Conservation (phyloP, 1,284 basidiomycete genomes). For the Heterobasidion annosum region DNA sequence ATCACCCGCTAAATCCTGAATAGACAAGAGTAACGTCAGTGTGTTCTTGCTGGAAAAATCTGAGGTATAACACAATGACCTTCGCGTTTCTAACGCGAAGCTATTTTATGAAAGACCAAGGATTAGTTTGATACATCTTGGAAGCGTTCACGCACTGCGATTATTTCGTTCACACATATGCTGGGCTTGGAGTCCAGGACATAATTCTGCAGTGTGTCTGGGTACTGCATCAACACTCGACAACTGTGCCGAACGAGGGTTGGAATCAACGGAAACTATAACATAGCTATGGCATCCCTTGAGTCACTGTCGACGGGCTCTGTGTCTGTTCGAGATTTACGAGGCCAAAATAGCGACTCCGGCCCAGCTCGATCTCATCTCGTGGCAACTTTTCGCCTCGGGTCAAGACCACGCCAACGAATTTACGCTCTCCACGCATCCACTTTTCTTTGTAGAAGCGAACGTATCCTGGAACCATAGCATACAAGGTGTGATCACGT, state of each 20-base stretch:
- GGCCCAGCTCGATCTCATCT: conserved; percentile 61
- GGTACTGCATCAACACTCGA: neutral
- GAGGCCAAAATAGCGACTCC: conserved; percentile 70
- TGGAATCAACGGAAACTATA: neutral
- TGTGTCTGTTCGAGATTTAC: conserved; percentile 42
- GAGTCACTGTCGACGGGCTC: neutral
- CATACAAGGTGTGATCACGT: conserved; percentile 88
- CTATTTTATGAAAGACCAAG: too few relatives aligned
- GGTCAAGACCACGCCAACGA: conserved; percentile 74
- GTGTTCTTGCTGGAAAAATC: too few relatives aligned
- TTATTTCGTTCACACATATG: too few relatives aligned
- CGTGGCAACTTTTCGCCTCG: conserved; percentile 80
- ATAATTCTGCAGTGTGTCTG: neutral
- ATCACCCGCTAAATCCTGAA: too few relatives aligned
- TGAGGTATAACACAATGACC: too few relatives aligned
- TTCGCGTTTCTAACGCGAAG: too few relatives aligned
- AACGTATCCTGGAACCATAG: conserved; percentile 81
- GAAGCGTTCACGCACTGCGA: too few relatives aligned
- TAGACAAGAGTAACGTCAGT: too few relatives aligned
- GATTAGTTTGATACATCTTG: too few relatives aligned
- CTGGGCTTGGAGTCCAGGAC: too few relatives aligned
- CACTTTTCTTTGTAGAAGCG: conserved; percentile 81
- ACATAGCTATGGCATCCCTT: neutral
- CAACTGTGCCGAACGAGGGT: neutral
- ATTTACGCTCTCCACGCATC: conserved; percentile 65